Conservation (phyloP, 305 asterid species). For the Plantago lanceolata region DNA sequence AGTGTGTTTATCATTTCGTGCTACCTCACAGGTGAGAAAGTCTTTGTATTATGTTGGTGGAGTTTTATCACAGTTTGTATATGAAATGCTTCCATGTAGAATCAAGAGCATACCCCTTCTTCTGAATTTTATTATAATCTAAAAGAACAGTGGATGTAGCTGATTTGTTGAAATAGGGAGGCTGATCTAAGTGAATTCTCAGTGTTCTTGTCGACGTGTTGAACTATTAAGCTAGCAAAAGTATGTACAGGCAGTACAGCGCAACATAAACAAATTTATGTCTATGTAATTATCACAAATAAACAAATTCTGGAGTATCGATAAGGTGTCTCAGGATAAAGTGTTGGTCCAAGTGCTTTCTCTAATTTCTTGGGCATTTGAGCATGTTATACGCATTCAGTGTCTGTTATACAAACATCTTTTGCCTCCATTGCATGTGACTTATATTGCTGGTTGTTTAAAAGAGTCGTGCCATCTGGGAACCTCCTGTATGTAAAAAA, state of each 20-base stretch:
- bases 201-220: background rate
- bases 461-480: too few relatives aligned
- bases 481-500: too few relatives aligned
- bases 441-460: too few relatives aligned
- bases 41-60: background rate
- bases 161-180: background rate
- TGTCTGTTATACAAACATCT: background rate
- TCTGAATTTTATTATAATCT: background rate
- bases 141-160: background rate
- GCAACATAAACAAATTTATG: background rate
- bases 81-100: background rate
- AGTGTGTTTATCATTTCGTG: constrained; percentile 76
- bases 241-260: too few relatives aligned
- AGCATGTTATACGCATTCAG: background rate
- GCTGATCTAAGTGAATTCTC: background rate
- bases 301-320: too few relatives aligned
- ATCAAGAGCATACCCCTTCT: background rate
- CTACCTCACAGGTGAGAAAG: constrained; percentile 53
- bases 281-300: too few relatives aligned
- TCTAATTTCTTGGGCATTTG: background rate
- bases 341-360: background rate
- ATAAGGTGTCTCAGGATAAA: background rate
- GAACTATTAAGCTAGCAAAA: too few relatives aligned
- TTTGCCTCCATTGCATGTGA: background rate
- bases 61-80: background rate